A percentile compares a stretch with the other conserved stretches of the same genome.
These are phyloP conservation scores for Fusarium sp. DNA, from an alignment of 2,329 filamentous ascomycete genomes.

Conservation along the genomic window DNA sequence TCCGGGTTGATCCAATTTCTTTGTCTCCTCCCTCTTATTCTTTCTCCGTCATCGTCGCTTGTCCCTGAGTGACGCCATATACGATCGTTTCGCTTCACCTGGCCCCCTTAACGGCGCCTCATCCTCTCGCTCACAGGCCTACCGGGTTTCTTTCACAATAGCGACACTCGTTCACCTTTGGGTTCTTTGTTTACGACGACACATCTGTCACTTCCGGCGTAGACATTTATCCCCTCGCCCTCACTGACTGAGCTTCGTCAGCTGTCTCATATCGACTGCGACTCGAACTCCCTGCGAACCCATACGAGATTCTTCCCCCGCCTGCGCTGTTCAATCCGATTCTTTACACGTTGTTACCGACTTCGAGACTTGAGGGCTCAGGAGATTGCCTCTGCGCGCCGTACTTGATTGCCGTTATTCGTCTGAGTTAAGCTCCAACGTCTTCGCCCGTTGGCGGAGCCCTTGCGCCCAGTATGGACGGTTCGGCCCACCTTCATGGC, in stretches of 20 bases:
- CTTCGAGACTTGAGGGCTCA: neutral
- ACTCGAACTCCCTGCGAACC: slow-evolving; percentile 25
- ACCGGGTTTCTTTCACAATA: slow-evolving; percentile 15
- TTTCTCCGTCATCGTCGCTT: slow-evolving; percentile 35
- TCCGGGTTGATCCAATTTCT: slow-evolving; percentile 35
- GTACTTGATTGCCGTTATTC: neutral
- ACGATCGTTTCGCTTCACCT: slow-evolving; percentile 25
- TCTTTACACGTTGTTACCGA: slow-evolving; percentile 8
- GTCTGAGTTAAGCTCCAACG: slow-evolving; percentile 26
- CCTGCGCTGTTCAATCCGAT: slow-evolving; percentile 11
- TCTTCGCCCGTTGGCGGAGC: slow-evolving; percentile 45
- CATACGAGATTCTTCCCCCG: slow-evolving; percentile 22
- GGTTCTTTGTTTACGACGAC: slow-evolving; percentile 23
- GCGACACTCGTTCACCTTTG: slow-evolving; percentile 35
- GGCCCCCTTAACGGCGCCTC: slow-evolving; percentile 34
- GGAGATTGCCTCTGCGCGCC: neutral
- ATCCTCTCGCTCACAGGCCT: slow-evolving; percentile 31
- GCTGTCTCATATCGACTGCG: slow-evolving; percentile 18
- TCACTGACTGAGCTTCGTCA: slow-evolving; percentile 16
- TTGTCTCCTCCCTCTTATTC: slow-evolving; percentile 21
- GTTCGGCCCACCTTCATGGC: slow-evolving; percentile 21
- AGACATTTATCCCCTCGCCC: neutral
- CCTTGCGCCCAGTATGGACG: slow-evolving; percentile 43
- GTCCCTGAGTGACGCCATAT: slow-evolving; percentile 36
- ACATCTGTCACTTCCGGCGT: neutral